Evolutionary conservation across 2,329 filamentous ascomycete genomes (phyloP), one percentile per base, ranked within the genome.

Genomic region (Aureobasidium sp.): DNA sequence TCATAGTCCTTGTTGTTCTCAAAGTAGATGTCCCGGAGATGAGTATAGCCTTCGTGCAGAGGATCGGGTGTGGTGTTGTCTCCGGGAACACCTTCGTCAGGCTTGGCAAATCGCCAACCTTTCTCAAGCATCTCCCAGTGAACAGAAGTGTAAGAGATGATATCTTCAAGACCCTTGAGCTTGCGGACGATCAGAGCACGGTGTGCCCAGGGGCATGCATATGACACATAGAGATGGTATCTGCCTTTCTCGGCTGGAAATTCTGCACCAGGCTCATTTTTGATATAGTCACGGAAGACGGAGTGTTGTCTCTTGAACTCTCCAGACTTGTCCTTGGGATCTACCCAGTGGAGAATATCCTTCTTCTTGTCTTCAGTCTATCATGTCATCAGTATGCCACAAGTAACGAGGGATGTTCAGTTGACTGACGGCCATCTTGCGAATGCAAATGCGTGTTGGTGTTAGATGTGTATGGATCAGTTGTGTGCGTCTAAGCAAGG

Each of bases 191-290:
- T 96, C 67, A 97, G 81, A 0, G 91, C 88, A 47, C 94, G 87
- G 71, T 91, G 90, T 5, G 93, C 92, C 92, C 92, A 97, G 4
- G 92, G 92, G 75, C 92, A 97, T 7, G 92, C 92, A 76, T 96
- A 96, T 70, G 88, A 93, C 67, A 96, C 88, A 73, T 93, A 99
- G 69, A 99, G 85, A 77, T 99, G 94, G 74, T 99, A 99, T 62
- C 94, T 84, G 59, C 84, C 90, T 77, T 90, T 90, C 77, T 97
- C 93, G 0, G 91, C 84, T 5, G 91, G 89, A 69, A 92, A 97
- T 73, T 87, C 77, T 5, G 90, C 87, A 46, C 84, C 87, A 0
- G 84, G 76, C 68, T 90, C 84, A 65, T 82, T 84, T 36, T 88
- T 90, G 74, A 96, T 89, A 75, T 80, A 89, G 74, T 88, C 84